phyloP scores from a whole-genome alignment of 805 yeast genomes.

The Yamadazyma phyllophila region DNA sequence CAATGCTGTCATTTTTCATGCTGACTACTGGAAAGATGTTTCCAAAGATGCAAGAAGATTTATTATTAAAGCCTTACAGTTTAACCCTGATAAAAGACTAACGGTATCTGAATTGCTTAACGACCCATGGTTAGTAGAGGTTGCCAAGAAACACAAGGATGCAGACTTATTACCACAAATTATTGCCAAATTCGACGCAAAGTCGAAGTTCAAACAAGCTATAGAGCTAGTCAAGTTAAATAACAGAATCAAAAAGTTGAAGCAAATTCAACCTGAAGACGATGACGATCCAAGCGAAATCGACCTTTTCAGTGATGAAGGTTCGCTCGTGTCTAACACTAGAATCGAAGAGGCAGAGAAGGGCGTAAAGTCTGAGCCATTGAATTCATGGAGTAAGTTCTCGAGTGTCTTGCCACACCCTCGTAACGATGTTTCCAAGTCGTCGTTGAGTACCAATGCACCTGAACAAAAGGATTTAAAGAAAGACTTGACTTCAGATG shows the following conservation, averaged over 20 bases:
- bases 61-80: constrained; percentile 65
- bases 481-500: constrained; percentile 45
- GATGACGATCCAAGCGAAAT: constrained; percentile 54
- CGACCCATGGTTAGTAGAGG: constrained; percentile 67
- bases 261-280: constrained; percentile 55
- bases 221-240: constrained; percentile 80
- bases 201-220: constrained; percentile 79
- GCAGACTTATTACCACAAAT: constrained; percentile 79
- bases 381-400: constrained; percentile 30
- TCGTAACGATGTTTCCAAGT: constrained; percentile 18
- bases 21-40: constrained; percentile 80
- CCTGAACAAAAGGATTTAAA: constrained; percentile 17
- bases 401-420: constrained; percentile 19
- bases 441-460: constrained; percentile 19
- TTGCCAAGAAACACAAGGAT: constrained; percentile 47
- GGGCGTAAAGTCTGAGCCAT: constrained; percentile 8
- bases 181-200: constrained; percentile 79
- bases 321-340: constrained; percentile 14
- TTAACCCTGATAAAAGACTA: constrained; percentile 66
- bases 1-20: constrained; percentile 81
- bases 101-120: constrained; percentile 61
- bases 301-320: constrained; percentile 38
- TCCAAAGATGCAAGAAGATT: constrained; percentile 79
- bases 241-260: constrained; percentile 72
- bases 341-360: constrained; percentile 1